Conservation (phyloP, 2,329 filamentous ascomycete species). For the Corinectria fuckeliana region DNA sequence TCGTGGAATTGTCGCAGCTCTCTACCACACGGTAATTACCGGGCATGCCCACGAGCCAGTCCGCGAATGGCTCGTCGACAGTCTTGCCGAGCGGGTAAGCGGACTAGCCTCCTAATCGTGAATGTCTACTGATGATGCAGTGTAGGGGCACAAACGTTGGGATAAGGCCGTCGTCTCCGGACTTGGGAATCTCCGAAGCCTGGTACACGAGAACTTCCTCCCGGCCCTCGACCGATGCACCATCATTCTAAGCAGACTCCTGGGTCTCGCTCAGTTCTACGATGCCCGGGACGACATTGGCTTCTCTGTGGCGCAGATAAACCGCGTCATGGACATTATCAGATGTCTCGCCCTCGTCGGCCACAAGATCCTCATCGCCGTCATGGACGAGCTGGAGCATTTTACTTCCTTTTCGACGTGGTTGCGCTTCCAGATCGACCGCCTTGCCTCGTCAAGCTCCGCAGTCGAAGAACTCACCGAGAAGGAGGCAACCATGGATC, state of each 20-base stretch:
- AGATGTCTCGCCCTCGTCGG: conserved; percentile 77
- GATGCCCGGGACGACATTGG: conserved; percentile 70
- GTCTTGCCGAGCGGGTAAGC: conserved; percentile 76
- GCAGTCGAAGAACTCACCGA: conserved; percentile 76
- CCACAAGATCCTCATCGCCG: conserved; percentile 73
- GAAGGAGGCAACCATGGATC: conserved; percentile 78
- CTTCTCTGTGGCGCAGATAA: conserved; percentile 68
- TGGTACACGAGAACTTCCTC: conserved; percentile 87
- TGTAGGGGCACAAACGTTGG: conserved; percentile 90
- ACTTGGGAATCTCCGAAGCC: conserved; percentile 75
- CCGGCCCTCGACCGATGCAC: conserved; percentile 85
- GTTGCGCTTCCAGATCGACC: conserved; percentile 84
- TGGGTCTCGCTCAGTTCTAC: conserved; percentile 83
- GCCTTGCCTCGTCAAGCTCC: conserved; percentile 68
- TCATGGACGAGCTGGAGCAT: conserved; percentile 78
- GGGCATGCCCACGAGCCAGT: conserved; percentile 78
- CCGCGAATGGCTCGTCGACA: conserved; percentile 88
- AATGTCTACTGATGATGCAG: conserved; percentile 23
- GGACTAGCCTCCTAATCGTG: background rate
- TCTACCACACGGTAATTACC: conserved; percentile 85
- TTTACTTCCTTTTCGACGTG: conserved; percentile 83
- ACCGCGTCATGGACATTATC: conserved; percentile 71
- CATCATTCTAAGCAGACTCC: conserved; percentile 81
- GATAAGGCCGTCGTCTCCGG: conserved; percentile 84
- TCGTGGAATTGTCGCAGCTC: conserved; percentile 70